A percentile compares a stretch with the other conserved stretches of the same genome.
phyloP scores from a whole-genome alignment of 768 basidiomycete genomes.

The Vishniacozyma victoriae region DNA sequence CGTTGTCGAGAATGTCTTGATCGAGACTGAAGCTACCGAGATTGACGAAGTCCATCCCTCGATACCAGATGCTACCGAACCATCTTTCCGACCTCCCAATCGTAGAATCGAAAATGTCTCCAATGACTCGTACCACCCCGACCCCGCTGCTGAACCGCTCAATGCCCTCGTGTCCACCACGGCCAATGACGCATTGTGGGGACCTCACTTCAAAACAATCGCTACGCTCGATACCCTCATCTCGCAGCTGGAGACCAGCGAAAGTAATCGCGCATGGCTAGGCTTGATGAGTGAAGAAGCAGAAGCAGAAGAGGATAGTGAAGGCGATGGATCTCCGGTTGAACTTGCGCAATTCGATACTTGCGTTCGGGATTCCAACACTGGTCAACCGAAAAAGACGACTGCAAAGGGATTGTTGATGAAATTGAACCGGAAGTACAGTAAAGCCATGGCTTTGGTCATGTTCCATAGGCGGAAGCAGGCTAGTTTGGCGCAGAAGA shows the following conservation, averaged over 20 bases:
- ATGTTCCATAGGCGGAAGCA: constrained; percentile 39
- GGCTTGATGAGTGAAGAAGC: constrained; percentile 19
- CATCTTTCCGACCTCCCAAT: background rate
- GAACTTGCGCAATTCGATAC: constrained; percentile 17
- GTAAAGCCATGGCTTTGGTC: constrained; percentile 31
- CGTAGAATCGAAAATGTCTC: background rate
- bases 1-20: constrained; percentile 43
- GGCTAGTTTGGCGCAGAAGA: background rate
- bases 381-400: constrained; percentile 11
- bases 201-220: constrained; percentile 30
- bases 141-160: constrained; percentile 18
- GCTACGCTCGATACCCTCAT: constrained; percentile 33
- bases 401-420: constrained; percentile 28
- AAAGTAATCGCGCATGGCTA: constrained; percentile 26
- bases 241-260: constrained; percentile 23
- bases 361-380: constrained; percentile 9
- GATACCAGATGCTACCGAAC: background rate
- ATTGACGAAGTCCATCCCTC: background rate
- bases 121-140: too few species aligned
- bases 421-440: constrained; percentile 36
- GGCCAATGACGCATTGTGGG: constrained; percentile 31
- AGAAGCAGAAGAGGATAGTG: constrained; percentile 10
- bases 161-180: constrained; percentile 24
- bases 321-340: background rate
- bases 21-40: background rate